Percentiles rank a stretch among this genome's conserved stretches.
These are phyloP conservation scores for Sporobolus alterniflorus DNA, from an alignment of 202 grass and related monocot species.

Conservation along the genomic window DNA sequence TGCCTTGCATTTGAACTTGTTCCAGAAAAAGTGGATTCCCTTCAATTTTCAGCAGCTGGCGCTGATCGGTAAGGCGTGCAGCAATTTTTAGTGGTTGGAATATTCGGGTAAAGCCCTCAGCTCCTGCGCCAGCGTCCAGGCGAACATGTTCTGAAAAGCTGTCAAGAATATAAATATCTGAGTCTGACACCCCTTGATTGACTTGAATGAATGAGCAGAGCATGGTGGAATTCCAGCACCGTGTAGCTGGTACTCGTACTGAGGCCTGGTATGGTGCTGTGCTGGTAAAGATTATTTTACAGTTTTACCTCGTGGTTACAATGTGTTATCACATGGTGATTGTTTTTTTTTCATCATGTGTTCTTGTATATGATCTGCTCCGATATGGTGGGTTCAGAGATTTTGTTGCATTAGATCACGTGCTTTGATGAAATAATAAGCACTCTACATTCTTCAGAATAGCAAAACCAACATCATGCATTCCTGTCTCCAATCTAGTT, in stretches of 20 bases:
- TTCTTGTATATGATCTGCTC: not conserved
- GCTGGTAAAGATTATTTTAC: slow-evolving; percentile 6
- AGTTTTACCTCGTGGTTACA: not conserved
- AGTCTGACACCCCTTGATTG: slow-evolving; percentile 21
- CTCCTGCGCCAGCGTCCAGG: slow-evolving; percentile 26
- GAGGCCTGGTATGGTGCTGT: not conserved
- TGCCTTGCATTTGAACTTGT: slow-evolving; percentile 46
- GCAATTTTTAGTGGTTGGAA: slow-evolving; percentile 55
- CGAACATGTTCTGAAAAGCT: slow-evolving; percentile 60
- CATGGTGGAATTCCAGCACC: slow-evolving; percentile 38
- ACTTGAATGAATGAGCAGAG: slow-evolving; percentile 49
- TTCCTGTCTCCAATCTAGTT: no score
- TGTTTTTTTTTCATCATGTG: not conserved
- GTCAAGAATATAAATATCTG: slow-evolving; percentile 40
- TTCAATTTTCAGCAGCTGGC: slow-evolving; percentile 48
- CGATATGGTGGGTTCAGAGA: not conserved
- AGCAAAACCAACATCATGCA: no score
- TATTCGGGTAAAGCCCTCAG: slow-evolving; percentile 40
- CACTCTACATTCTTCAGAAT: no score
- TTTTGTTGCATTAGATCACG: not conserved
- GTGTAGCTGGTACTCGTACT: not conserved
- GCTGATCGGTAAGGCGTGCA: slow-evolving; percentile 35
- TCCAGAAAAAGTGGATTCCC: slow-evolving; percentile 67
- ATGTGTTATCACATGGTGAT: no score
- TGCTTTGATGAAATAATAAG: no score